phyloP scores from a whole-genome alignment of 176 grass and related monocot species.

The Pontederia paniculata region DNA sequence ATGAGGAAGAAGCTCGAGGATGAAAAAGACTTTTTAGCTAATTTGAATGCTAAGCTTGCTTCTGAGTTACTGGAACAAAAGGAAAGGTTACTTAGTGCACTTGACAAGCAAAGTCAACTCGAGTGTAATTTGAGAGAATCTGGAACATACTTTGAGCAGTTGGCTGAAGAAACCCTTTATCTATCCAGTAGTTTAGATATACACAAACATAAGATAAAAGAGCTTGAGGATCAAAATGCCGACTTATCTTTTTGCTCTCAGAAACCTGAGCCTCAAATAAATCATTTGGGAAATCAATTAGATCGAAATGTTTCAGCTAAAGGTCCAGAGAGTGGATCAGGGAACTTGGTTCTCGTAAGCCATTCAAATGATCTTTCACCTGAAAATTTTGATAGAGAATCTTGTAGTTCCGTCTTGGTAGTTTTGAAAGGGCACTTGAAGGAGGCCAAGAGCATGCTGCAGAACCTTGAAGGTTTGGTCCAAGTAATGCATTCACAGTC shows the following conservation, averaged over 20 bases:
- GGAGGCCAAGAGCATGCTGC: constrained; percentile 47
- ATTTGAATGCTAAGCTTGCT: constrained; percentile 46
- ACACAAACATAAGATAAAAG: constrained; percentile 47
- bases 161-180: constrained; percentile 58
- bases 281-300: constrained; percentile 7
- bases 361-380: constrained; percentile 11
- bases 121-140: constrained; percentile 52
- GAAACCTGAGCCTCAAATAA: constrained; percentile 15
- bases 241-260: constrained; percentile 9
- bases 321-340: constrained; percentile 23
- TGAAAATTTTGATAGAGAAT: constrained; percentile 16
- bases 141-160: constrained; percentile 41
- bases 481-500: constrained; percentile 49
- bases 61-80: constrained; percentile 56
- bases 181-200: constrained; percentile 39
- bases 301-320: constrained; percentile 12
- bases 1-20: constrained; percentile 45
- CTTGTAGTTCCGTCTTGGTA: constrained; percentile 32
- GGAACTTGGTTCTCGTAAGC: constrained; percentile 4
- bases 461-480: constrained; percentile 59
- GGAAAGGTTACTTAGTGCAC: constrained; percentile 42
- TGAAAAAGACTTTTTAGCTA: constrained; percentile 39
- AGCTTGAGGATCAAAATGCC: constrained; percentile 30
- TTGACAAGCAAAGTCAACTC: constrained; percentile 42
- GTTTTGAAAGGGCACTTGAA: constrained; percentile 50